Conservation (phyloP, 148 eudicot genomes). For the Fagopyrum tataricum region DNA sequence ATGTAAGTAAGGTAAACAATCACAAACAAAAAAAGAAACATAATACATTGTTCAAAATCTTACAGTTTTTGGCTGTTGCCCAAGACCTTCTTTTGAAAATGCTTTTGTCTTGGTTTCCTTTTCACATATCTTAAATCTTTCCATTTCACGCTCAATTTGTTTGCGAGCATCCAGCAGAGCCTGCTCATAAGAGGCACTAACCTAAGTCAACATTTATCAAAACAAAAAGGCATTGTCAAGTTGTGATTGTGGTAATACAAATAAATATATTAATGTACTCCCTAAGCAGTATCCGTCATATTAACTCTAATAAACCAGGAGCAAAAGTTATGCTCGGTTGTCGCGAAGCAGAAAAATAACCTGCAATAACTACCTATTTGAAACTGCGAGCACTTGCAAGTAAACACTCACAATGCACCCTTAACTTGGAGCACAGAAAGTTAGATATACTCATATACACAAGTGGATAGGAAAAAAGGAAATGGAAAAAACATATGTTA, state of each 20-base stretch:
- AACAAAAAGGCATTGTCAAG: slow-evolving; percentile 34
- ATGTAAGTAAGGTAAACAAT: background rate
- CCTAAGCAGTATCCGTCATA: background rate
- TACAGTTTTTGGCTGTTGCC: slow-evolving; percentile 97
- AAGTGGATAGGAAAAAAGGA: background rate
- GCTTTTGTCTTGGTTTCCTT: slow-evolving; percentile 99
- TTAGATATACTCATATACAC: background rate
- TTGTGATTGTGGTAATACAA: slow-evolving; percentile 5
- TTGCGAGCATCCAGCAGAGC: slow-evolving; percentile 94
- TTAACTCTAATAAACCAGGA: background rate
- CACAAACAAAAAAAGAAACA: background rate
- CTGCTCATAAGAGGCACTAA: slow-evolving; percentile 99
- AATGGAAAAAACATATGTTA: background rate
- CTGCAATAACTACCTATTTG: background rate
- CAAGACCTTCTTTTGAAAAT: slow-evolving; percentile 98
- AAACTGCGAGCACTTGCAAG: background rate
- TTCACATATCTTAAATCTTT: slow-evolving; percentile 96
- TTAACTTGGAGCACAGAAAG: background rate
- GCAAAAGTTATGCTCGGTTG: background rate
- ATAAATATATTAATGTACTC: background rate
- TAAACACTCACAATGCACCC: background rate
- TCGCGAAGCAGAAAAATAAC: background rate
- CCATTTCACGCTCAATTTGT: slow-evolving; percentile 97
- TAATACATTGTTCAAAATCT: slow-evolving; percentile 18
- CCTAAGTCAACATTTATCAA: slow-evolving; percentile 74